These are phyloP conservation scores for Chimonanthus salicifolius DNA, from an alignment of 164 flowering plant species.

Conservation along the genomic window DNA sequence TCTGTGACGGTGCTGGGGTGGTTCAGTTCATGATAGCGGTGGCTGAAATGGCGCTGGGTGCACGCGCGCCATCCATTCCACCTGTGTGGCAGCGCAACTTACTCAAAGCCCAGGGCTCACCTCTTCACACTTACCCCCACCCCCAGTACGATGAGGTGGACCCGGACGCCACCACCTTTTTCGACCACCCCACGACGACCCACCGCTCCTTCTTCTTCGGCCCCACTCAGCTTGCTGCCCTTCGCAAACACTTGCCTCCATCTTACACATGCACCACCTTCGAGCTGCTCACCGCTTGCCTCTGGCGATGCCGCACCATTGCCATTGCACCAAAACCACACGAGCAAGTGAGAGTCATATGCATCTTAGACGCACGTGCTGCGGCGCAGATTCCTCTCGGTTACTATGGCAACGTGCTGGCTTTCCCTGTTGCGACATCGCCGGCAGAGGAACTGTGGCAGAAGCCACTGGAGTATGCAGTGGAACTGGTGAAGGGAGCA, in stretches of 20 bases:
- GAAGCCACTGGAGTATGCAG: slow-evolving; percentile 22
- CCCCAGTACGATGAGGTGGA: slow-evolving; percentile 20
- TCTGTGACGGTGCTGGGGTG: slow-evolving; percentile 27
- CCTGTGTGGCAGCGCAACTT: slow-evolving; percentile 28
- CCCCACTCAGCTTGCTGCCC: slow-evolving; percentile 9
- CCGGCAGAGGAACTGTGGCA: slow-evolving; percentile 15
- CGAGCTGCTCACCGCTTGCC: slow-evolving; percentile 28
- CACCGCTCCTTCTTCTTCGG: slow-evolving; percentile 27
- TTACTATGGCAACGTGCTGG: slow-evolving; percentile 27
- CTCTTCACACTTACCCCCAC: slow-evolving; percentile 14
- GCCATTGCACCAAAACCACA: slow-evolving; percentile 21
- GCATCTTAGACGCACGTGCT: slow-evolving; percentile 16
- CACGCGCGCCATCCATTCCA: slow-evolving; percentile 14
- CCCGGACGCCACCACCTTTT: slow-evolving; percentile 7
- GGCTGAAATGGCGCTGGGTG: slow-evolving; percentile 25
- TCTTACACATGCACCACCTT: slow-evolving; percentile 13
- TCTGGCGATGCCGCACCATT: slow-evolving; percentile 34
- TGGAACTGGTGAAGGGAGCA: slow-evolving; percentile 21
- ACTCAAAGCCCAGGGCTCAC: slow-evolving; percentile 24
- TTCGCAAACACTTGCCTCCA: slow-evolving; percentile 9
- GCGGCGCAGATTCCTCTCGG: slow-evolving; percentile 13
- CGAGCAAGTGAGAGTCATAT: slow-evolving; percentile 20
- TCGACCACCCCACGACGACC: slow-evolving; percentile 14
- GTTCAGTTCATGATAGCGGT: slow-evolving; percentile 28
- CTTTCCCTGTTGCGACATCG: slow-evolving; percentile 12